A percentile compares a stretch with the other conserved stretches of the same genome.
phyloP scores from a whole-genome alignment of 208 protist species.

The Leishmania amazonensis region DNA sequence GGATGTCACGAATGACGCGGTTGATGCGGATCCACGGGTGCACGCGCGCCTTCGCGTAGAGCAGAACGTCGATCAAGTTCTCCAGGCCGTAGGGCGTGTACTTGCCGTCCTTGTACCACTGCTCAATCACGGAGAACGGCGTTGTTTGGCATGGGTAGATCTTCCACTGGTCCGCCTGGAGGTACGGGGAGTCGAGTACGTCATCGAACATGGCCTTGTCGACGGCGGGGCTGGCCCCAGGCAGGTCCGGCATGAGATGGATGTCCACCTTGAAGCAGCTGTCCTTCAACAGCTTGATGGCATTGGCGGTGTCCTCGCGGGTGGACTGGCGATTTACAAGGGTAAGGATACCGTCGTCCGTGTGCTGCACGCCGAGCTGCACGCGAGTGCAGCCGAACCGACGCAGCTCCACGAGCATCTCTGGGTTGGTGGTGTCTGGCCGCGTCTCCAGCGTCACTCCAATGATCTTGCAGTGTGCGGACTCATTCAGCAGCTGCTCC shows the following conservation, averaged over 20 bases:
- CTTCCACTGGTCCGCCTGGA: constrained; percentile 98
- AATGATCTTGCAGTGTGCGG: constrained; percentile 95
- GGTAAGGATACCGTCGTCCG: constrained; percentile 96
- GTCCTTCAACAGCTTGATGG: constrained; percentile 97
- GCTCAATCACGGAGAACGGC: constrained; percentile 97
- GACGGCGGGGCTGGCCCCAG: constrained; percentile 93
- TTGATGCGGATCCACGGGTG: constrained; percentile 99
- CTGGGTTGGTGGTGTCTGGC: constrained; percentile 97
- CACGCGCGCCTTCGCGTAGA: constrained; percentile 94
- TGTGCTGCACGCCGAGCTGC: constrained; percentile 99
- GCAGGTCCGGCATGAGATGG: constrained; percentile 99
- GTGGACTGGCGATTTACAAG: constrained; percentile 96
- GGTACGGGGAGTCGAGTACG: constrained; percentile 94
- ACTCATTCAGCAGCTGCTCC: constrained; percentile 93
- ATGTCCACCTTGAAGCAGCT: constrained; percentile 99
- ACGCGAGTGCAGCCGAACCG: constrained; percentile 96
- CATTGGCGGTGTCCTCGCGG: constrained; percentile 90
- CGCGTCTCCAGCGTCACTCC: constrained; percentile 99
- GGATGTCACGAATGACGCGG: constrained; percentile 98
- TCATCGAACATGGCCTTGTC: constrained; percentile 96
- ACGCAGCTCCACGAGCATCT: constrained; percentile 91
- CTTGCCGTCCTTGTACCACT: constrained; percentile 96
- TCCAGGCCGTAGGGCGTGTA: constrained; percentile 94
- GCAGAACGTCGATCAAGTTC: constrained; percentile 93
- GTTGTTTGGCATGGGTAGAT: constrained; percentile 99